phyloP scores from a whole-genome alignment of 106 monocot species.

The Apostasia ramifera region DNA sequence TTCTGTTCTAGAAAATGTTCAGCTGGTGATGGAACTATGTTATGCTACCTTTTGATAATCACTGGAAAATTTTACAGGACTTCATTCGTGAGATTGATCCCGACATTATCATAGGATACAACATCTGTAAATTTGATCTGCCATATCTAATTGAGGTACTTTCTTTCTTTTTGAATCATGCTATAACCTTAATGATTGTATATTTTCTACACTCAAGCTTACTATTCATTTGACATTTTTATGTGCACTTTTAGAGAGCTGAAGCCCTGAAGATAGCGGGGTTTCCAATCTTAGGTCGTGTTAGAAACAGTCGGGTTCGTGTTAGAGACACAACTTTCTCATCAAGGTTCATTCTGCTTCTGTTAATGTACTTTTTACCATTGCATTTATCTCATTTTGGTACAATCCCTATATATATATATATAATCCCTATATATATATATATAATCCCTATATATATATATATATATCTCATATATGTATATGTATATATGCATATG shows the following conservation, averaged over 20 bases:
- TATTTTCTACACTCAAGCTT: neutral
- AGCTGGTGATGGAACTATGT: neutral
- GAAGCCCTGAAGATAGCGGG: constrained; percentile 86
- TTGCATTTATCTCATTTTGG: no score
- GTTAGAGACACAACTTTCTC: constrained; percentile 91
- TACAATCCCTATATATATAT: no score
- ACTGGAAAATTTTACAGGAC: constrained; percentile 51
- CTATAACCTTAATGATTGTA: neutral
- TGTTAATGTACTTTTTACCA: no score
- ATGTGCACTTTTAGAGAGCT: constrained; percentile 60
- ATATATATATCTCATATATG: no score
- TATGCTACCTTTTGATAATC: neutral
- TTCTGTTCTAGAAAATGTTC: no score
- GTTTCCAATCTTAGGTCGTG: constrained; percentile 84
- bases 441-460: no score
- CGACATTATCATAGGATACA: constrained; percentile 98
- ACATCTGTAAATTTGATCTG: constrained; percentile 98
- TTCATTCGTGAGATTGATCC: constrained; percentile 93
- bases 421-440: no score
- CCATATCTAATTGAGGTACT: constrained; percentile 95
- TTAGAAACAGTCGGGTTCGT: constrained; percentile 88
- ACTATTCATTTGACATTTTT: constrained; percentile 1
- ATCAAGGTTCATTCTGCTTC: constrained; percentile 48
- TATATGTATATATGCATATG: no score
- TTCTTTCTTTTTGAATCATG: neutral